Conservation (phyloP, 139 green algal species). For the Deuterostichococcus epilithicus region DNA sequence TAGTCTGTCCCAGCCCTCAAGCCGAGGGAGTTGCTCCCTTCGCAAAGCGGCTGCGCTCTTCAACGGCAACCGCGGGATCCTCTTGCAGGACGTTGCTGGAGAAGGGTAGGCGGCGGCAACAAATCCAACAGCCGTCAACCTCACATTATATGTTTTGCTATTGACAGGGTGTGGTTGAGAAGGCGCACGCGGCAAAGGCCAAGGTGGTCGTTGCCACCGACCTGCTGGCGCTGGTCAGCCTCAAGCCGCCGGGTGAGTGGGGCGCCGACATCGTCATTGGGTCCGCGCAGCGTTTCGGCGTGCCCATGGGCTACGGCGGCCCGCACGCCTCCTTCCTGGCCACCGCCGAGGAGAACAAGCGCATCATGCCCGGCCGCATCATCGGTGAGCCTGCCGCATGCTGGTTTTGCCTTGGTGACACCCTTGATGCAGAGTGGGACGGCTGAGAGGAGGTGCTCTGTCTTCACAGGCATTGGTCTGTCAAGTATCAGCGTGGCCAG, state of each 20-base stretch:
- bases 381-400: constrained; percentile 58
- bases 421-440: too few relatives aligned
- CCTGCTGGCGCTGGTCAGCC: constrained; percentile 91
- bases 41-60: too few relatives aligned
- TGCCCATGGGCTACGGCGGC: constrained; percentile 98
- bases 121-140: too few relatives aligned
- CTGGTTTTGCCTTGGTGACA: neutral
- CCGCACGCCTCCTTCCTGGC: constrained; percentile 98
- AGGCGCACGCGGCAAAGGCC: constrained; percentile 57
- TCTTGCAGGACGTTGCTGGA: too few relatives aligned
- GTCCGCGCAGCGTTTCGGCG: constrained; percentile 92
- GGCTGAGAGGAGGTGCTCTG: too few relatives aligned
- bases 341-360: constrained; percentile 87
- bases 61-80: too few relatives aligned
- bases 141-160: neutral
- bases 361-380: constrained; percentile 93
- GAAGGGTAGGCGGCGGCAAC: too few relatives aligned
- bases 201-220: constrained; percentile 91
- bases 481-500: too few relatives aligned
- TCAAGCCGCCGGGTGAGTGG: constrained; percentile 93
- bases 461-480: too few relatives aligned
- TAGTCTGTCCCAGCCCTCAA: too few relatives aligned
- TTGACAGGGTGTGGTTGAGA: constrained; percentile 31
- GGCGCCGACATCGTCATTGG: constrained; percentile 97
- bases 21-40: too few relatives aligned